Evolutionary conservation across 192 early-diverging fungal species (phyloP), one percentile per base, ranked within the genome.

Genomic region (Coemansia biformis): DNA sequence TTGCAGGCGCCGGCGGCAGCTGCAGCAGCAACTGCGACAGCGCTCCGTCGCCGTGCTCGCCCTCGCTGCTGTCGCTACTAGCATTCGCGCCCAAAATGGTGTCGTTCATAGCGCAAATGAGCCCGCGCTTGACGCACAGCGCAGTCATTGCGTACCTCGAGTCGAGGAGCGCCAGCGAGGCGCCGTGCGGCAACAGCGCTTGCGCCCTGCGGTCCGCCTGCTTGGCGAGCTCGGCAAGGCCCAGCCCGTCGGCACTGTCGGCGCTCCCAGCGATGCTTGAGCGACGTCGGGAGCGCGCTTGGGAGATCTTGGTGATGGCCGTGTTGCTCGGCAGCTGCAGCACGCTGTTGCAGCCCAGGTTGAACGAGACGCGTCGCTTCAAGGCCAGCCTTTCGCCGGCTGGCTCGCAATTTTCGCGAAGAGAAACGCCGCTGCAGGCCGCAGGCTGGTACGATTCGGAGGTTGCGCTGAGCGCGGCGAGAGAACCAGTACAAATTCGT

Each of bases 321-420:
- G 58, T 47, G 43, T 74, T 74, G 54, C 70, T 74, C 21, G 70
- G 70, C 21, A 74, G 55, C 38, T 62, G 58, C 50, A 57, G 46
- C 13, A 62, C 48, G 35, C 54, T 65, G 70, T 65, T 74, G 11
- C 65, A 50, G 24, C 43, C 33, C 43, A 74, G 31, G 53, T 74
- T 74, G 48, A 74, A 74, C 24, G 70, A 74, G 24, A 74, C 70
- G 35, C 63, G 70, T 43, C 70, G 70, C 23, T 54, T 35, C 12
- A 53, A 44, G 8, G 5, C 34, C 14, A 12, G 8, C n/a, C n/a
- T n/a, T n/a, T n/a, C n/a, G n/a, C n/a, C n/a, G n/a, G n/a, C n/a
- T n/a, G n/a, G n/a, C n/a, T n/a, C n/a, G n/a, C n/a, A n/a, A n/a
- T n/a, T n/a, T n/a, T n/a, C n/a, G n/a, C n/a, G n/a, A n/a, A n/a